Base-by-base conservation (phyloP, 768 basidiomycete genomes). In the Auricularia heimuer region DNA sequence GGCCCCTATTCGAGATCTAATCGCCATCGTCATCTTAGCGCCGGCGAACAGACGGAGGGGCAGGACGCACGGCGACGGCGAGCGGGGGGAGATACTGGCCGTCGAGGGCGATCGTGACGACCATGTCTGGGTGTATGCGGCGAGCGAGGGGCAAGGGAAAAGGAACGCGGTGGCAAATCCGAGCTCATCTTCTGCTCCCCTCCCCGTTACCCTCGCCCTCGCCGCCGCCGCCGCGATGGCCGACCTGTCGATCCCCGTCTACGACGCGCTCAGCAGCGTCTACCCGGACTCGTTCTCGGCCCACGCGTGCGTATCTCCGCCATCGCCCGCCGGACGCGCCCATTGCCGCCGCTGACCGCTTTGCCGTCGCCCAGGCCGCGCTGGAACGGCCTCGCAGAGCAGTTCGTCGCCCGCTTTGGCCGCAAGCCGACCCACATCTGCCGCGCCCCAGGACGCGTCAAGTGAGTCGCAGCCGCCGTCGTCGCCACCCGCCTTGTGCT, bases 401-500 rank as follows among this genome's bases (percentile, higher is more conserved):
- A 88, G 69, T 92, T 89, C 72, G 77, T 81, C 69, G 75, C 71
- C 63, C 80, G 84, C 65, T 92, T 89, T 68, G 87, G 87, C 4
- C 78, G 79, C 67, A 83, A 82, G 63, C 89, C 90, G 12, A 77
- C 82, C 3, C 86, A 86, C 68, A 89, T 92, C 69, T 83, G 83
- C 6, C 78, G 90, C 70, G 90, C 91, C 4, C 91, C 90, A 1
- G 91, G 91, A 6, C 82, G 90, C 67, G 85, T 93, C 61, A 92
- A 93, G 89, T 90, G 69, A 67, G 77, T 70, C 34, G 29, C 29
- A 29, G 62, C 47, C 1, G 4, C 35, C 11, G 10, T 4, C 34
- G 18, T 24, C 18, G 56, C 54, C 44, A 33, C 16, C 29, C n/a
- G 10, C n/a, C 14, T 21, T 42, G 34, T 42, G 21, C 63, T 56